A percentile compares a stretch with the other conserved stretches of the same genome.
These are phyloP conservation scores for Kentomonas sorsogonicus DNA, from an alignment of 208 protist genomes.

Conservation along the genomic window DNA sequence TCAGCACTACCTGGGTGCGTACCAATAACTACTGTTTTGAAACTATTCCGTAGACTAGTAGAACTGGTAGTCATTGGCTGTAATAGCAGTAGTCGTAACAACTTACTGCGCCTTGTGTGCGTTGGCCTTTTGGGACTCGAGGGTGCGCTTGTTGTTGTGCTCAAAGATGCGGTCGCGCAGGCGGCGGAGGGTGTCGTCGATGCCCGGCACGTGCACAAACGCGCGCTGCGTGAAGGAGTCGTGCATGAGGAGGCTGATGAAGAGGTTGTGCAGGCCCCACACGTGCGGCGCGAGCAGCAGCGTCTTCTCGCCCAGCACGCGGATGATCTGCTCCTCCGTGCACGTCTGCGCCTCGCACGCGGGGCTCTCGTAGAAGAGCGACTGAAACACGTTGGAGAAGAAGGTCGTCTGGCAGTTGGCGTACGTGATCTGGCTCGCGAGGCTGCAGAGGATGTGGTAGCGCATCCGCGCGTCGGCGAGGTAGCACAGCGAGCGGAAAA, in stretches of 20 bases:
- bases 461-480: constrained; percentile 91
- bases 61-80: too few relatives aligned
- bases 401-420: constrained; percentile 99
- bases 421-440: constrained; percentile 98
- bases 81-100: too few relatives aligned
- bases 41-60: too few relatives aligned
- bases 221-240: too few relatives aligned
- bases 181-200: too few relatives aligned
- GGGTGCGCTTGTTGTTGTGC: too few relatives aligned
- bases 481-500: constrained; percentile 92
- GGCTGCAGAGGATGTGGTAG: constrained; percentile 96
- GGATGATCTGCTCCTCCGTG: constrained; percentile 96
- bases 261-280: constrained; percentile 99
- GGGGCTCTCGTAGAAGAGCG: constrained; percentile 89
- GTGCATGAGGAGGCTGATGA: constrained; percentile 99
- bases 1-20: not conserved
- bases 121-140: too few relatives aligned
- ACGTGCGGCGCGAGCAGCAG: constrained; percentile 98
- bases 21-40: too few relatives aligned
- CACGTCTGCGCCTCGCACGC: constrained; percentile 59
- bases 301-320: constrained; percentile 96
- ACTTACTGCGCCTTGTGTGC: too few relatives aligned
- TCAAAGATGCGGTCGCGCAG: constrained; percentile 94
- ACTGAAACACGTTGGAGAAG: constrained; percentile 96
- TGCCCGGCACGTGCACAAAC: too few relatives aligned